Evolutionary conservation across 2,329 filamentous ascomycete species (phyloP), one percentile per base, ranked within the genome.

Genomic region (Didymella sp.): DNA sequence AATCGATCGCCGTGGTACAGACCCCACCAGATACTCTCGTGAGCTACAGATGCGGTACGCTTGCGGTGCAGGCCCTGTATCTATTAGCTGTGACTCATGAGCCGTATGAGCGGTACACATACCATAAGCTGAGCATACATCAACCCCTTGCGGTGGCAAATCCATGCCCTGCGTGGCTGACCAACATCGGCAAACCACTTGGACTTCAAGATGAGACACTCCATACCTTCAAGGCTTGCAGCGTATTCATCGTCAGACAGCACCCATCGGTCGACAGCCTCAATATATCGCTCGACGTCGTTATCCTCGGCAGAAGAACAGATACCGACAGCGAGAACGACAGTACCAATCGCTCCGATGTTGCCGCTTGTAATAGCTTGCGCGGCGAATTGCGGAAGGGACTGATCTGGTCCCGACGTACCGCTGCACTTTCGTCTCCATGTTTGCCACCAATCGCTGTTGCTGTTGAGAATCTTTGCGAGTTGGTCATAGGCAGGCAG

Each of bases 131-230:
- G 78, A 6, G 79, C 79, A 56, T 81, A 80, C 63, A 81, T 81
- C 35, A 86, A 73, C 3, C 79, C 84, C 37, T 80, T 78, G 12
- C 84, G 79, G 37, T 77, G 77, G 8, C 78, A 69, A 5, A 84
- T 73, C 85, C 84, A 87, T 1, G 82, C 80, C 59, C 81, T 78
- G 31, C 82, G 79, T 11, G 85, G 83, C 38, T 81, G 80, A 2
- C 84, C 85, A 58, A 84, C 80, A 54, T 85, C 82, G 48, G 84
- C 73, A 59, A 83, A 81, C 59, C 82, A 79, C 63, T 85, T 85
- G 12, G 78, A 76, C 37, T 81, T 76, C 12, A 87, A 67, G 45
- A 81, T 72, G 38, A 83, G 75, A 46, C 80, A 82, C 65, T 86
- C 83, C 53, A 87, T 76, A 3, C 80, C 81, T 46, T 85, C 80